Conservation (phyloP, 1,139 yeast species). For the Casaregolazyma lundiana region DNA sequence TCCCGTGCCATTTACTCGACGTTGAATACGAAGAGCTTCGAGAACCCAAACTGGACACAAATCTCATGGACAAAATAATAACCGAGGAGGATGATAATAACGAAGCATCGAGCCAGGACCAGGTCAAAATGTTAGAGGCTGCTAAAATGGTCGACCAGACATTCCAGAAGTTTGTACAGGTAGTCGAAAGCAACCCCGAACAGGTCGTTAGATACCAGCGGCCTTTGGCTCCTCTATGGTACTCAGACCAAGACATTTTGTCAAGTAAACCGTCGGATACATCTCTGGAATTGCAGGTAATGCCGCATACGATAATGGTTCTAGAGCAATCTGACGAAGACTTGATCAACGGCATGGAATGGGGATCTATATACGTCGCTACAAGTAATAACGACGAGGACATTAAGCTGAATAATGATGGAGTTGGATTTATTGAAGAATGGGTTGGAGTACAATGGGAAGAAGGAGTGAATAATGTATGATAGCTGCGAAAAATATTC, state of each 20-base stretch:
- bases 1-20: constrained; percentile 61
- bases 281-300: constrained; percentile 78
- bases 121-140: constrained; percentile 15
- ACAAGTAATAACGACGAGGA: constrained; percentile 77
- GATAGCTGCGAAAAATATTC: neutral
- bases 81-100: constrained; percentile 29
- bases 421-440: constrained; percentile 83
- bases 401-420: constrained; percentile 44
- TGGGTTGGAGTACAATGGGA: constrained; percentile 98
- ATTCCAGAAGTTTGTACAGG: constrained; percentile 72
- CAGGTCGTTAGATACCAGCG: constrained; percentile 80
- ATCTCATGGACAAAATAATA: constrained; percentile 26
- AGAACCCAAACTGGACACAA: constrained; percentile 27
- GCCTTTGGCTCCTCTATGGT: constrained; percentile 61
- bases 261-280: constrained; percentile 54
- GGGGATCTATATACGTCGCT: constrained; percentile 91
- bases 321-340: constrained; percentile 62
- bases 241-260: constrained; percentile 54
- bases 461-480: constrained; percentile 17
- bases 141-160: constrained; percentile 47
- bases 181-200: constrained; percentile 72
- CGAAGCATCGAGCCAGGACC: constrained; percentile 24
- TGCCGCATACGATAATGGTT: constrained; percentile 89
- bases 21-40: constrained; percentile 60
- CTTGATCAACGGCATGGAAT: constrained; percentile 79